A percentile compares a stretch with the other conserved stretches of the same genome.
Conservation (phyloP, 352 stramenopile genomes). For the Pilasporangium apinafurcum region DNA sequence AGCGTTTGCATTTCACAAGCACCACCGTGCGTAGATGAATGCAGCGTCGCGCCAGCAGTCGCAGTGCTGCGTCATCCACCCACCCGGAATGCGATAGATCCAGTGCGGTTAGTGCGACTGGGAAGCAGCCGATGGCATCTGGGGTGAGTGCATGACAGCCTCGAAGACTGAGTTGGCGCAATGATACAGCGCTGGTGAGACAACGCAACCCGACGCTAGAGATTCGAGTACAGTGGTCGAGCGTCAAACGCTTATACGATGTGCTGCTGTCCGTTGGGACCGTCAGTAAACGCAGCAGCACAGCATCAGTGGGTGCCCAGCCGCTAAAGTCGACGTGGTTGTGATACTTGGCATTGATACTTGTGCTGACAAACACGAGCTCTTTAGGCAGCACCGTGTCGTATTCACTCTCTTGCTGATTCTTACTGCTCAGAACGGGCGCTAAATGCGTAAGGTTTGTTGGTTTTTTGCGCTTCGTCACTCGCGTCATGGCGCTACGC, state of each 20-base stretch:
- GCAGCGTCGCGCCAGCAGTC: slow-evolving; percentile 32
- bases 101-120: slow-evolving; percentile 25
- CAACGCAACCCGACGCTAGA: slow-evolving; percentile 5
- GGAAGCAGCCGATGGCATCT: slow-evolving; percentile 9
- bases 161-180: slow-evolving; percentile 9
- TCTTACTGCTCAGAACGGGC: too few species aligned
- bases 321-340: slow-evolving; percentile 44
- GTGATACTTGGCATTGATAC: too few species aligned
- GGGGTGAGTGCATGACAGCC: slow-evolving; percentile 12
- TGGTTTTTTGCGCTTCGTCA: too few species aligned
- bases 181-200: neutral
- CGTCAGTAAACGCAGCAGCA: slow-evolving; percentile 13
- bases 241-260: slow-evolving; percentile 12
- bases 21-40: slow-evolving; percentile 19
- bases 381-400: too few species aligned
- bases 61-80: slow-evolving; percentile 48
- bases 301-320: slow-evolving; percentile 39
- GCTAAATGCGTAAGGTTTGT: too few species aligned
- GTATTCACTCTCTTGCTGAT: too few species aligned
- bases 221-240: slow-evolving; percentile 19
- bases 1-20: slow-evolving; percentile 35
- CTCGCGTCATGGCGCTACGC: too few species aligned
- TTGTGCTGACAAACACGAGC: too few species aligned
- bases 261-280: slow-evolving; percentile 11
- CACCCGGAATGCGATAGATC: slow-evolving; percentile 63